Percentiles rank a stretch among this genome's conserved stretches.
Evolutionary conservation across 352 stramenopile species (phyloP).

Genomic region (Phytophthora fragariae): DNA sequence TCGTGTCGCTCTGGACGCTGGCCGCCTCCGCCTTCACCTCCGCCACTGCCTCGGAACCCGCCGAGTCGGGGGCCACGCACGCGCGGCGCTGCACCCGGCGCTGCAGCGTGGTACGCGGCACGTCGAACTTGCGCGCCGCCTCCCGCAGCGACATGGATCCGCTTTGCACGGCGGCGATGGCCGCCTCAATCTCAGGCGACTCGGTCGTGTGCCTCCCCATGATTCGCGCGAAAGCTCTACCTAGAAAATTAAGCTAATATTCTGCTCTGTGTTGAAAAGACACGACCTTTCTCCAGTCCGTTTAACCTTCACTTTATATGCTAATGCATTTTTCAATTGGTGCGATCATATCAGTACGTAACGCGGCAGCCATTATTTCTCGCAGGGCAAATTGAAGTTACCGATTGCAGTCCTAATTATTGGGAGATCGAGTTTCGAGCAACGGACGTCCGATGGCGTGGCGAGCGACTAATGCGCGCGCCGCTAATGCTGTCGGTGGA

Average conservation of each 20-base stretch:
- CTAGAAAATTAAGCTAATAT: background rate
- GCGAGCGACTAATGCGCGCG: constrained; percentile 33
- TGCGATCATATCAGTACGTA: background rate
- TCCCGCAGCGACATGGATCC: constrained; percentile 76
- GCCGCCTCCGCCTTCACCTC: constrained; percentile 13
- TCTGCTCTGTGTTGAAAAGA: background rate
- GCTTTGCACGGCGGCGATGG: constrained; percentile 64
- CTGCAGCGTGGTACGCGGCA: constrained; percentile 82
- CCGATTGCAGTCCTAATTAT: background rate
- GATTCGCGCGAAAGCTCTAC: background rate
- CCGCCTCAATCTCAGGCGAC: constrained; percentile 50
- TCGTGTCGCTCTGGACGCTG: constrained; percentile 31
- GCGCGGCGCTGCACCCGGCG: constrained; percentile 51
- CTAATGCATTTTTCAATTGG: background rate
- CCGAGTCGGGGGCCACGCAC: constrained; percentile 1
- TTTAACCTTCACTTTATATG: background rate
- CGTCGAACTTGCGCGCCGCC: constrained; percentile 70
- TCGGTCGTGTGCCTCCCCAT: constrained; percentile 31
- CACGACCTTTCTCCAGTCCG: background rate
- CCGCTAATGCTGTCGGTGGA: background rate
- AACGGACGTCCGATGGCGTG: constrained; percentile 42
- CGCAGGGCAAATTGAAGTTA: background rate
- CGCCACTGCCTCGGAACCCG: constrained; percentile 3
- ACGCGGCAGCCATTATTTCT: background rate
- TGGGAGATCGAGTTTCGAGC: background rate